Conservation (phyloP, 202 grass and related monocot species). For the Panicum virgatum region DNA sequence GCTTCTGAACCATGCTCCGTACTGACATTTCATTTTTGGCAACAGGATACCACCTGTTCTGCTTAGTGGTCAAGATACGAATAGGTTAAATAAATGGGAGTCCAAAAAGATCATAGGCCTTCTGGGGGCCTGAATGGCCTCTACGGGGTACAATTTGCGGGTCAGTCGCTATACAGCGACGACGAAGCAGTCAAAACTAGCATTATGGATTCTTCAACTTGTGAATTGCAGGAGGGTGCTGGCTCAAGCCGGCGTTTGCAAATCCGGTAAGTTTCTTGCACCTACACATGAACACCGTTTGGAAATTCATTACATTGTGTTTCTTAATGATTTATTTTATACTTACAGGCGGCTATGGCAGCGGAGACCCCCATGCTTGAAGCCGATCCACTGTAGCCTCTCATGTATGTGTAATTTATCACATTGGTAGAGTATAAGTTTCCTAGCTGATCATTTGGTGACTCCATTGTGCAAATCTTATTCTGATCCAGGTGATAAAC, state of each 20-base stretch:
- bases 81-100: slow-evolving; percentile 49
- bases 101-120: slow-evolving; percentile 39
- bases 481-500: slow-evolving; percentile 59
- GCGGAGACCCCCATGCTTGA: slow-evolving; percentile 77
- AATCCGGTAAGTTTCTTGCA: slow-evolving; percentile 46
- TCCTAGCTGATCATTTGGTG: slow-evolving; percentile 5
- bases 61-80: slow-evolving; percentile 11
- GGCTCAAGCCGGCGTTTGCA: slow-evolving; percentile 51
- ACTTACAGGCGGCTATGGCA: slow-evolving; percentile 69
- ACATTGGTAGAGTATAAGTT: background rate
- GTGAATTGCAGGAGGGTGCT: slow-evolving; percentile 28
- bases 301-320: background rate
- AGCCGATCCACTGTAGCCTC: slow-evolving; percentile 78
- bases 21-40: background rate
- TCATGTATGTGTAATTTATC: slow-evolving; percentile 54
- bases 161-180: slow-evolving; percentile 44
- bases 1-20: background rate
- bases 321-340: slow-evolving; percentile 21
- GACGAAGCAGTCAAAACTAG: slow-evolving; percentile 32
- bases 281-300: background rate
- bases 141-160: slow-evolving; percentile 52
- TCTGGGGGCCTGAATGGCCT: slow-evolving; percentile 56
- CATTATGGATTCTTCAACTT: slow-evolving; percentile 36
- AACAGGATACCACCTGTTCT: slow-evolving; percentile 24
- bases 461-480: background rate